phyloP scores from a whole-genome alignment of 2,329 filamentous ascomycete species.

The Colletotrichum musae region DNA sequence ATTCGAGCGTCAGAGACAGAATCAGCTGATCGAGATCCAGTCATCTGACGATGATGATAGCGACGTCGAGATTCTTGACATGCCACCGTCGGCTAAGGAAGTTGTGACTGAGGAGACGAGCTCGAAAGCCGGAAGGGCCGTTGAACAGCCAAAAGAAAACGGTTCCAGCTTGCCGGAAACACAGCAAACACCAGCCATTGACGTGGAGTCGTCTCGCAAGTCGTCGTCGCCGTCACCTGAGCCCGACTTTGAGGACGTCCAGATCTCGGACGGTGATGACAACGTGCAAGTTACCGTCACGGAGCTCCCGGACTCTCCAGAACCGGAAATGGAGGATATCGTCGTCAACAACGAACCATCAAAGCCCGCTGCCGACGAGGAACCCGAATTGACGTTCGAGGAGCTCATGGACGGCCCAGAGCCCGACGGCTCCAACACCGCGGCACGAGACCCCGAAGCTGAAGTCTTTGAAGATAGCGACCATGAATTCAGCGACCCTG shows the following conservation, averaged over 20 bases:
- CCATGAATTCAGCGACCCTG: constrained; percentile 85
- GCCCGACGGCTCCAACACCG: constrained; percentile 31
- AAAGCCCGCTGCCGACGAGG: constrained; percentile 9
- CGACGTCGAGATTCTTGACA: constrained; percentile 72
- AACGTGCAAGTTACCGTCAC: constrained; percentile 49
- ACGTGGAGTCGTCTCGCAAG: neutral
- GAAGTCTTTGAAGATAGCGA: constrained; percentile 71
- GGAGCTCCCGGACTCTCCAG: constrained; percentile 38
- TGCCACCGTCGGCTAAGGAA: constrained; percentile 53
- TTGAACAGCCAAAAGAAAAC: neutral
- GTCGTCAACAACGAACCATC: constrained; percentile 9
- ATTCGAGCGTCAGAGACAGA: constrained; percentile 57
- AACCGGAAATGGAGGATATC: constrained; percentile 26
- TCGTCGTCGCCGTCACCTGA: constrained; percentile 41
- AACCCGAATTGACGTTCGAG: constrained; percentile 41
- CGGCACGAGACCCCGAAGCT: constrained; percentile 52
- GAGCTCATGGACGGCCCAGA: constrained; percentile 44
- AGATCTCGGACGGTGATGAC: constrained; percentile 46
- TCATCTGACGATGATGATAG: constrained; percentile 72
- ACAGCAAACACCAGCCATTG: neutral
- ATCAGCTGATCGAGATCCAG: constrained; percentile 73
- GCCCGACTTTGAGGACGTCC: constrained; percentile 56
- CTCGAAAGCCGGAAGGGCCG: constrained; percentile 34
- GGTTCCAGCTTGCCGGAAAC: neutral
- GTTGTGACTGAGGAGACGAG: neutral